These are phyloP conservation scores for Karstenula rhodostoma DNA, from an alignment of 2,329 filamentous ascomycete species.

Conservation along the genomic window DNA sequence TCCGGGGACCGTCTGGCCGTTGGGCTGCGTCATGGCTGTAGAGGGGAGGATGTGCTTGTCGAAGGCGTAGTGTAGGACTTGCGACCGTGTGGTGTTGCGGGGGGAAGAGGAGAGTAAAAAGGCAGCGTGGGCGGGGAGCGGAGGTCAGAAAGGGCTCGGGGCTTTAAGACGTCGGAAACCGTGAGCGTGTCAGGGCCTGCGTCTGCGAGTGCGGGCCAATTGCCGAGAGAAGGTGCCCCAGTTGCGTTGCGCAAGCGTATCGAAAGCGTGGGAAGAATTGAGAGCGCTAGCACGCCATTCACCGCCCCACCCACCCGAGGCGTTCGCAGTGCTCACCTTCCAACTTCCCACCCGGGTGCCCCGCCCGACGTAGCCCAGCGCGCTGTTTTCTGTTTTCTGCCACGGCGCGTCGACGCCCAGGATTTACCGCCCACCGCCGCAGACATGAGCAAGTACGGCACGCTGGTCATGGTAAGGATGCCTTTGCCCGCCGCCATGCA, in stretches of 20 bases:
- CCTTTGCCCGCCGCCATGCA: background rate
- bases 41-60: constrained; percentile 26
- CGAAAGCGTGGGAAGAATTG: background rate
- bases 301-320: constrained; percentile 15
- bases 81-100: constrained; percentile 38
- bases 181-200: constrained; percentile 13
- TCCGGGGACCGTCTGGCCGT: constrained; percentile 29
- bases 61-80: constrained; percentile 49
- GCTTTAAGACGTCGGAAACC: constrained; percentile 12
- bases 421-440: constrained; percentile 20
- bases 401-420: constrained; percentile 1
- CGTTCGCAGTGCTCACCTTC: constrained; percentile 1
- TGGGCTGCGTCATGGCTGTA: constrained; percentile 37
- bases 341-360: background rate
- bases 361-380: too few relatives aligned
- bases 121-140: constrained; percentile 24
- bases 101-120: constrained; percentile 25
- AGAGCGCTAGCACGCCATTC: constrained; percentile 31
- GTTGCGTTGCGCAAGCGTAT: constrained; percentile 13
- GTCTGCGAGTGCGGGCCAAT: constrained; percentile 21
- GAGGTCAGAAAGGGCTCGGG: constrained; percentile 29
- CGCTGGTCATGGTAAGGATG: constrained; percentile 78
- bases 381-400: constrained; percentile 2
- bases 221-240: constrained; percentile 41
- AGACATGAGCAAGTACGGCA: constrained; percentile 90